A percentile compares a stretch with the other conserved stretches of the same genome.
Conservation (phyloP, 805 yeast genomes). For the Tetrapisispora namnaoensis region DNA sequence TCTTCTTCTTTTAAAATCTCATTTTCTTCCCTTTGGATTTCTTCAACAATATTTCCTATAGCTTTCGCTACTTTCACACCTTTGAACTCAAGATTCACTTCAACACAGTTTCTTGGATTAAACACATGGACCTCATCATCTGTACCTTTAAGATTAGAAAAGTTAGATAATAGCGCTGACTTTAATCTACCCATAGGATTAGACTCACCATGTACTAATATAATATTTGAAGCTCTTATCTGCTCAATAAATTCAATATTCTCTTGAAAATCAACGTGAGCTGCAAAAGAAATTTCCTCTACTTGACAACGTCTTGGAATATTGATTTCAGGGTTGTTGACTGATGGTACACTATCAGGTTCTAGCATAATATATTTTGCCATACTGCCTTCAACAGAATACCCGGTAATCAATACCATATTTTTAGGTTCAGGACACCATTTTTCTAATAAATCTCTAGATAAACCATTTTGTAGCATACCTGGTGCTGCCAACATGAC, state of each 20-base stretch:
- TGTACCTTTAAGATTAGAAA: slow-evolving; percentile 69
- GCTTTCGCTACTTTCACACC: slow-evolving; percentile 80
- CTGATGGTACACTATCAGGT: slow-evolving; percentile 82
- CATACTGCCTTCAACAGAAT: slow-evolving; percentile 97
- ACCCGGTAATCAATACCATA: slow-evolving; percentile 83
- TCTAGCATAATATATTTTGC: slow-evolving; percentile 84
- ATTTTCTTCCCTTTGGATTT: slow-evolving; percentile 31
- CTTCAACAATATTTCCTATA: slow-evolving; percentile 47
- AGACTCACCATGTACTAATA: slow-evolving; percentile 93
- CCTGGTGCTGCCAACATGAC: slow-evolving; percentile 97
- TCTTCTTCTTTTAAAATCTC: slow-evolving; percentile 1
- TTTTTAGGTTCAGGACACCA: slow-evolving; percentile 98
- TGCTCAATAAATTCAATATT: slow-evolving; percentile 84
- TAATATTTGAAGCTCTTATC: slow-evolving; percentile 75
- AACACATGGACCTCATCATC: slow-evolving; percentile 84
- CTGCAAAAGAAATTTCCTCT: slow-evolving; percentile 97
- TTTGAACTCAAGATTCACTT: slow-evolving; percentile 62
- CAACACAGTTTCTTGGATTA: slow-evolving; percentile 87
- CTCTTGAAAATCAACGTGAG: slow-evolving; percentile 95
- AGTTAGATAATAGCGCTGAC: slow-evolving; percentile 83
- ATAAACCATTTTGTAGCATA: slow-evolving; percentile 93
- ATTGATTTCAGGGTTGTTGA: slow-evolving; percentile 66
- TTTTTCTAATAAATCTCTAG: slow-evolving; percentile 79
- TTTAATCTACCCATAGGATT: slow-evolving; percentile 98
- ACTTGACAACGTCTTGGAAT: slow-evolving; percentile 81